Evolutionary conservation across 495 filamentous ascomycete genomes (phyloP).

Genomic region (Letharia columbiana): DNA sequence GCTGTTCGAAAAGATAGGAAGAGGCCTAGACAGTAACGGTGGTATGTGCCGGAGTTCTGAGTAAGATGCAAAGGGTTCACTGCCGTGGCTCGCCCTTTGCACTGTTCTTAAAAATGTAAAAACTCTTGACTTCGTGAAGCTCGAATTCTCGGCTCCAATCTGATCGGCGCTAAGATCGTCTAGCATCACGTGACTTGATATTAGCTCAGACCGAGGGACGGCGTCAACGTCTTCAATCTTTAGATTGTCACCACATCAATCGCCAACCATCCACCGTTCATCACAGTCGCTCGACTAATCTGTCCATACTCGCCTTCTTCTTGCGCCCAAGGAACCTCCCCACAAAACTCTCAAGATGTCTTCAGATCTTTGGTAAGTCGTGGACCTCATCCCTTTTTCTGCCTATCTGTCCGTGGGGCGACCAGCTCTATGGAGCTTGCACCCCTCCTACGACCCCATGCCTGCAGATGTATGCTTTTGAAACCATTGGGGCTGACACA

Average conservation of each 20-base stretch:
- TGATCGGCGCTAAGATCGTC: background rate
- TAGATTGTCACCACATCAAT: conserved; percentile 14
- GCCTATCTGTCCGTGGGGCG: conserved; percentile 14
- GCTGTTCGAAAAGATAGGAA: background rate
- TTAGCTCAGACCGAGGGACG: background rate
- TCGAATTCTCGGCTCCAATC: background rate
- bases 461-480: conserved; percentile 12
- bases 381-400: conserved; percentile 28
- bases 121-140: too few species aligned
- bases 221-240: conserved; percentile 11
- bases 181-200: background rate
- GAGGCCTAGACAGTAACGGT: background rate
- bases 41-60: background rate
- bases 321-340: background rate
- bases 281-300: background rate
- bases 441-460: background rate
- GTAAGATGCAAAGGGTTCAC: conserved; percentile 45
- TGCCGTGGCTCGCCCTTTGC: conserved; percentile 52
- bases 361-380: conserved; percentile 58
- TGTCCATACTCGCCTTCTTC: background rate
- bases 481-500: conserved; percentile 13
- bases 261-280: background rate
- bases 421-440: conserved; percentile 10
- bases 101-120: background rate
- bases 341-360: conserved; percentile 43